Evolutionary conservation across 2,329 filamentous ascomycete species (phyloP).

Genomic region (Cladosporium sp.): DNA sequence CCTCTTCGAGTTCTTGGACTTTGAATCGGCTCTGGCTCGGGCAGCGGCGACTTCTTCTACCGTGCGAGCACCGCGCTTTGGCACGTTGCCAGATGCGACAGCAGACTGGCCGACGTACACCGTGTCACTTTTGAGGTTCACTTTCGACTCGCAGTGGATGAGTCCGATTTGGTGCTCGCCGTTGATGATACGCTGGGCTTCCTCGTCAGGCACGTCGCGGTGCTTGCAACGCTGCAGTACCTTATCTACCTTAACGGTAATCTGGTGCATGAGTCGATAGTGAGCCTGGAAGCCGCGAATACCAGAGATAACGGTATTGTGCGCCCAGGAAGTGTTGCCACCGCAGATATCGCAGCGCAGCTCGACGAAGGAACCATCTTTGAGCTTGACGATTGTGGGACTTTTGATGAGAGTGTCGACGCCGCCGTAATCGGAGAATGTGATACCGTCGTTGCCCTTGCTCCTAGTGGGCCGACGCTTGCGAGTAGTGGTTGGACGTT

Average conservation of each 20-base stretch:
- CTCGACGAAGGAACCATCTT: conserved; percentile 5
- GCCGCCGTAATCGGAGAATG: not conserved
- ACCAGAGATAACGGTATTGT: not conserved
- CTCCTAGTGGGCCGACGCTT: too few relatives aligned
- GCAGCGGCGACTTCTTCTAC: not conserved
- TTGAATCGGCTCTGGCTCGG: not conserved
- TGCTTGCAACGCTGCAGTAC: conserved; percentile 1
- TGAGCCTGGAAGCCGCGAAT: conserved; percentile 1
- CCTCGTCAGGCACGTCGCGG: not conserved
- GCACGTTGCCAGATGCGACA: too few relatives aligned
- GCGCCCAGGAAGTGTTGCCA: not conserved
- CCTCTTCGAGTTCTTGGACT: not conserved
- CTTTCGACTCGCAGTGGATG: not conserved
- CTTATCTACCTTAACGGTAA: not conserved
- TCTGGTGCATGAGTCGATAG: not conserved
- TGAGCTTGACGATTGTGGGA: not conserved
- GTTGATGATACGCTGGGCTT: not conserved
- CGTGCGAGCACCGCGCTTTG: not conserved
- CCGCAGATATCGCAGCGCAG: not conserved
- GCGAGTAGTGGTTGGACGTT: too few relatives aligned
- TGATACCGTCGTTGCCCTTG: not conserved
- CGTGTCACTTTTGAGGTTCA: not conserved
- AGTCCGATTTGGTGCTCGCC: not conserved
- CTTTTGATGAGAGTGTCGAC: not conserved
- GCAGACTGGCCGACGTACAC: not conserved